Evolutionary conservation across 805 yeast species (phyloP).

Genomic region (Blastobotrys chiropterorum): DNA sequence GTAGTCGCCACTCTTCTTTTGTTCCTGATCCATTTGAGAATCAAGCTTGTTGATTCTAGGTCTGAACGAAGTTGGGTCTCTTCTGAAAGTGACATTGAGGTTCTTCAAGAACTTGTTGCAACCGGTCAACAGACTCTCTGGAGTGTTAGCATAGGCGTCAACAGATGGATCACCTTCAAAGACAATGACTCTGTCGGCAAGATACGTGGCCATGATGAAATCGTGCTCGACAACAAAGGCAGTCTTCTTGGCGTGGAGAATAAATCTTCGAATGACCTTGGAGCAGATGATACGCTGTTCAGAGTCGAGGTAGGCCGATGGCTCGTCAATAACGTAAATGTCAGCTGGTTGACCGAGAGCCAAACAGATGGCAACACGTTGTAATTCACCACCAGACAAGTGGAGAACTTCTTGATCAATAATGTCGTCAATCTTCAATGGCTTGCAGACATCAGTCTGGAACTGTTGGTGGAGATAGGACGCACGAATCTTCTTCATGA

Average conservation of each 20-base stretch:
- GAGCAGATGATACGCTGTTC: conserved; percentile 99
- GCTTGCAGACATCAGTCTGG: conserved; percentile 97
- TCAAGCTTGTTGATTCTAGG: conserved; percentile 98
- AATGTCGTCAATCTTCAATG: conserved; percentile 85
- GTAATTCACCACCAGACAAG: conserved; percentile 98
- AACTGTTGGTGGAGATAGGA: conserved; percentile 94
- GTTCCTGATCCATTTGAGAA: conserved; percentile 99
- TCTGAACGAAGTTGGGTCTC: conserved; percentile 97
- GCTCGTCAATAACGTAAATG: conserved; percentile 95
- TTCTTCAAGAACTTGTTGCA: conserved; percentile 96
- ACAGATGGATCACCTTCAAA: conserved; percentile 93
- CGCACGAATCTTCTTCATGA: conserved; percentile 93
- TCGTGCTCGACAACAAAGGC: conserved; percentile 99
- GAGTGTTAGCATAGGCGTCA: conserved; percentile 77
- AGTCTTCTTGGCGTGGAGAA: conserved; percentile 93
- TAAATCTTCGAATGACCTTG: conserved; percentile 94
- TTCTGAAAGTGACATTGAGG: conserved; percentile 95
- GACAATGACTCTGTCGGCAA: conserved; percentile 98
- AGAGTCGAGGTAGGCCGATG: conserved; percentile 97
- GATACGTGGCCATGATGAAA: conserved; percentile 98
- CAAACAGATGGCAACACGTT: conserved; percentile 96
- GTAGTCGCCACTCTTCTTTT: conserved; percentile 85
- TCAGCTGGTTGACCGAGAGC: conserved; percentile 94
- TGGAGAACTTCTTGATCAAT: conserved; percentile 97
- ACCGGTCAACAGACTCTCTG: conserved; percentile 93